Evolutionary conservation across 2,329 filamentous ascomycete species (phyloP).

Genomic region (Colletotrichum neosansevieriae): DNA sequence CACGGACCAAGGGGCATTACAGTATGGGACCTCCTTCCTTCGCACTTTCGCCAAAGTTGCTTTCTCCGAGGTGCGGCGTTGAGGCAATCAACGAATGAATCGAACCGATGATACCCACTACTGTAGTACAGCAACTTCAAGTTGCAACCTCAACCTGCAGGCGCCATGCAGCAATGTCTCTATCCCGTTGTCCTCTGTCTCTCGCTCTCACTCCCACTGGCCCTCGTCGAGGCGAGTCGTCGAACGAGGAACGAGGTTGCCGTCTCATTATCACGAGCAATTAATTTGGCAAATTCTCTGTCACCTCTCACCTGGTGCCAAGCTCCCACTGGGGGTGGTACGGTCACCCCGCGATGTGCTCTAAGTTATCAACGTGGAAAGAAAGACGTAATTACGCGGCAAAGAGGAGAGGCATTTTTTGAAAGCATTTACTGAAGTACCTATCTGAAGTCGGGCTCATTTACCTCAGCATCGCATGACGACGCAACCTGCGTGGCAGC

Average conservation of each 20-base stretch:
- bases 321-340: background rate
- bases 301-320: background rate
- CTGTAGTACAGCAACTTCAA: background rate
- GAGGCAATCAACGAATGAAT: background rate
- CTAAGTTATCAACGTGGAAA: no score
- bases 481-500: conserved; percentile 3
- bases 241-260: background rate
- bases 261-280: conserved; percentile 16
- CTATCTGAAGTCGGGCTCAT: conserved; percentile 10
- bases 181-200: background rate
- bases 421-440: no score
- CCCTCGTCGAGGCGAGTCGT: background rate
- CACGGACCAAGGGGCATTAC: conserved; percentile 1
- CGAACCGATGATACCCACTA: conserved; percentile 17
- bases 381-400: no score
- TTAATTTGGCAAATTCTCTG: background rate
- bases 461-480: conserved; percentile 8
- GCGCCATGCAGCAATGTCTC: conserved; percentile 35
- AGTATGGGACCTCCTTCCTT: background rate
- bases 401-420: conserved; percentile 3
- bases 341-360: background rate
- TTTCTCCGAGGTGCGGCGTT: background rate
- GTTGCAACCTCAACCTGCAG: conserved; percentile 23
- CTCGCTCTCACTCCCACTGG: background rate
- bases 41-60: background rate